Base-by-base conservation (phyloP, 2,329 filamentous ascomycete species). In the Rutstroemia sp. region DNA sequence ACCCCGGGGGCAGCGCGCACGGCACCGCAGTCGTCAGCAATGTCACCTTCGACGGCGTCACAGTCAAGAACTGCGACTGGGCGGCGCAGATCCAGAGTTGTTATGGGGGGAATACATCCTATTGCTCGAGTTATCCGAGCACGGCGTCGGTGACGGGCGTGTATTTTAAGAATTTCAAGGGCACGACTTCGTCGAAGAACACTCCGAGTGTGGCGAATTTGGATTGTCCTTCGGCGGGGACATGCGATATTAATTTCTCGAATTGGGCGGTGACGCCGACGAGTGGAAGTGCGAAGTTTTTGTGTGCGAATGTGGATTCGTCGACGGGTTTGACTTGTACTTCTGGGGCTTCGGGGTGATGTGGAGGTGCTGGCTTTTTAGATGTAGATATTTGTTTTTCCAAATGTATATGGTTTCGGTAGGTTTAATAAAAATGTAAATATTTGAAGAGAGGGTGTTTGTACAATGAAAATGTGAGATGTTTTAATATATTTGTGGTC, bases 1-100 rank as follows among this genome's bases (percentile, higher is more conserved):
- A 77, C 57, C 73, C 73, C 0, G 68, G 66, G 14, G 73, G 73
- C 1, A 62, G 62, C 2, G 58, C 54, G 5, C 69, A 76, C 56
- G 71, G 72, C 12, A 59, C 64, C 0, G 71, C 73, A 0, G 69
- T 68, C 0, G 73, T 77, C 21, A 65, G 61, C 3, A 77, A 77
- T 57, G 71, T 76, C 21, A 77, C 73, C 0, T 77, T 67, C 54
- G 65, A 68, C 5, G 67, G 65, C 18, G 65, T 77, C 18, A 69
- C 65, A 0, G 70, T 75, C 5, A 60, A 70, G 1, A 66, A 68
- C 12, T 71, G 68, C 54, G 73, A 74, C 54, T 76, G 76, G 58
- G 74, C 73, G 4, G 69, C 75, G 60, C 74, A 75, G 58, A 73
- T 77, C n/a, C 71, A 75, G 61, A 75, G 70, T 54, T 77, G 74